Conservation (phyloP, 768 basidiomycete genomes). For the Lactifluus piperatus region DNA sequence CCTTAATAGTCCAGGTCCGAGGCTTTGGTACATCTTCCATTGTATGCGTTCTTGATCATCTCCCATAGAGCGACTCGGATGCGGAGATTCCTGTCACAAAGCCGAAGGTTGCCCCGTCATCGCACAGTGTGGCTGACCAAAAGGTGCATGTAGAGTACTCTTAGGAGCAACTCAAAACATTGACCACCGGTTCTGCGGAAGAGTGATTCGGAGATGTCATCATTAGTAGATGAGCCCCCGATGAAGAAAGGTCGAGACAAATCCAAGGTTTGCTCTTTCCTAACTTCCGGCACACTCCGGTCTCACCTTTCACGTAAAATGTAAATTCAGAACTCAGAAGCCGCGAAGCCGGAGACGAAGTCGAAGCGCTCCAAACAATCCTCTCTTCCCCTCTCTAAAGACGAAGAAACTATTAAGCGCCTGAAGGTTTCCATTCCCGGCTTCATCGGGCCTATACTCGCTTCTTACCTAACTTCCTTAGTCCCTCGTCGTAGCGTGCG, state of each 20-base stretch:
- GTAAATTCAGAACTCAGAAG: background rate
- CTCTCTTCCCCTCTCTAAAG: constrained; percentile 35
- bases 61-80: constrained; percentile 2
- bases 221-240: constrained; percentile 47
- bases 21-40: background rate
- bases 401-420: constrained; percentile 66
- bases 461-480: constrained; percentile 24
- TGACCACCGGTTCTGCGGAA: constrained; percentile 21
- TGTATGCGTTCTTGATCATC: background rate
- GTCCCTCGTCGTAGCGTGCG: constrained; percentile 66
- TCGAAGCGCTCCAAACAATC: constrained; percentile 25
- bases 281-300: background rate
- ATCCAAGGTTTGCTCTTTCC: constrained; percentile 26
- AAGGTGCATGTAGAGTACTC: background rate
- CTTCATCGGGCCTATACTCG: background rate
- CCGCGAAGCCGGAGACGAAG: constrained; percentile 27
- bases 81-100: background rate
- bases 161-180: background rate
- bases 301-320: background rate
- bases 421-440: constrained; percentile 45
- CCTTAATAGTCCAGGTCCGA: background rate
- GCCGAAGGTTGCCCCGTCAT: constrained; percentile 2
- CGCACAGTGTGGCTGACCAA: background rate
- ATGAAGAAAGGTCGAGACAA: constrained; percentile 35
- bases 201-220: constrained; percentile 55